Percentiles rank a stretch among this genome's conserved stretches.
Evolutionary conservation across 495 filamentous ascomycete genomes (phyloP).

Genomic region (Apiosordaria backusii): DNA sequence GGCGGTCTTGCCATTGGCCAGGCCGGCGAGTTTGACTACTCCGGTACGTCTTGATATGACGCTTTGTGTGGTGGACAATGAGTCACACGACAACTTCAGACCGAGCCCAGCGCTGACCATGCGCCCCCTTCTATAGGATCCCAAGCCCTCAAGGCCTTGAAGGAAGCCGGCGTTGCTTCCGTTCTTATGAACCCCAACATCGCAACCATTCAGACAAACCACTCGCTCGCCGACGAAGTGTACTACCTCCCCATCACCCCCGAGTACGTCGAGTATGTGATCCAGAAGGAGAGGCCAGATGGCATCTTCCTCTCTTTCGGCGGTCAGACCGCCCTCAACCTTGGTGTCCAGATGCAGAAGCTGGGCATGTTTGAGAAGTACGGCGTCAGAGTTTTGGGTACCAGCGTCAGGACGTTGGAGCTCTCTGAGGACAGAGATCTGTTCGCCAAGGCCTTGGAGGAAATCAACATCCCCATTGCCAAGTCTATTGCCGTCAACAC

Average conservation of each 20-base stretch:
- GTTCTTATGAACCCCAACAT: constrained; percentile 99
- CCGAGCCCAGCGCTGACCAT: constrained; percentile 22
- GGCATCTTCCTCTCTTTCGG: constrained; percentile 97
- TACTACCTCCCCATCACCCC: constrained; percentile 97
- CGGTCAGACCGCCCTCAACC: constrained; percentile 92
- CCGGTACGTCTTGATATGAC: constrained; percentile 55
- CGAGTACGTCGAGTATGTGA: constrained; percentile 95
- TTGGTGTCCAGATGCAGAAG: constrained; percentile 95
- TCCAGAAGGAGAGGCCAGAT: constrained; percentile 91
- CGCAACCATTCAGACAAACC: constrained; percentile 96
- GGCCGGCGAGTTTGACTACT: constrained; percentile 98
- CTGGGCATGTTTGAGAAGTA: constrained; percentile 94
- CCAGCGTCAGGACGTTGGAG: constrained; percentile 88
- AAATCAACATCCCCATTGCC: constrained; percentile 96
- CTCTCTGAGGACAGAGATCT: constrained; percentile 94
- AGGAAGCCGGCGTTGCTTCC: constrained; percentile 93
- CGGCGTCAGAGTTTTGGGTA: constrained; percentile 90
- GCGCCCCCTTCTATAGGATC: constrained; percentile 57
- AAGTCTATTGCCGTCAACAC: constrained; percentile 89
- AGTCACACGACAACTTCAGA: constrained; percentile 26
- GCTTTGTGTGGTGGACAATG: constrained; percentile 29
- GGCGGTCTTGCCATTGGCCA: constrained; percentile 97
- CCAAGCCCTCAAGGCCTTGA: constrained; percentile 94
- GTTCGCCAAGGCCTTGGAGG: constrained; percentile 79
- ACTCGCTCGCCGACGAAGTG: constrained; percentile 92